Conservation (phyloP, 371 early-diverging fungal genomes). For the Nematocida ironsii region DNA sequence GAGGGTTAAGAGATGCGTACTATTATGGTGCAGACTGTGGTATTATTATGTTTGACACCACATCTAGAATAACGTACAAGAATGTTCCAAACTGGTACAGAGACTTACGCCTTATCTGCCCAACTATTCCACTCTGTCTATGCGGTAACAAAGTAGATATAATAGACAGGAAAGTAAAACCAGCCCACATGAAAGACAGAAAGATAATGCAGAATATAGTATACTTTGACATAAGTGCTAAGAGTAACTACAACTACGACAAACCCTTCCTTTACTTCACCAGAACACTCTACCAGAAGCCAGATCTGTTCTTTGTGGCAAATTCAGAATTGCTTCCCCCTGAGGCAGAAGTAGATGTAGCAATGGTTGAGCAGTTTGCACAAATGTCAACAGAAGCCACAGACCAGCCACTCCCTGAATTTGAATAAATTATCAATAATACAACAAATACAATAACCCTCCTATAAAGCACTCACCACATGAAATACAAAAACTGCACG, state of each 20-base stretch:
- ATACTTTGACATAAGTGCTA: slow-evolving; percentile 99
- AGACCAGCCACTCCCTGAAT: slow-evolving; percentile 33
- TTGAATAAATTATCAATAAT: slow-evolving; percentile 25
- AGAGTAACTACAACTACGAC: slow-evolving; percentile 98
- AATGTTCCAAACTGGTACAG: slow-evolving; percentile 99
- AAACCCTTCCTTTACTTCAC: slow-evolving; percentile 99
- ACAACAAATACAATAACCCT: background rate
- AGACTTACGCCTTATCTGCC: slow-evolving; percentile 92
- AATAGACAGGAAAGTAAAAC: slow-evolving; percentile 99
- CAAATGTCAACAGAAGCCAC: slow-evolving; percentile 71
- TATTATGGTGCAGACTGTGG: slow-evolving; percentile 98
- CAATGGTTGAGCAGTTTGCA: slow-evolving; percentile 76
- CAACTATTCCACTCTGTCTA: slow-evolving; percentile 88
- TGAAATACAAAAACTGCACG: too few relatives aligned
- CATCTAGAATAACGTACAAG: slow-evolving; percentile 97
- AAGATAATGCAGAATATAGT: slow-evolving; percentile 76
- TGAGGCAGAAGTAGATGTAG: slow-evolving; percentile 80
- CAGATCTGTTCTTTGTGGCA: slow-evolving; percentile 89
- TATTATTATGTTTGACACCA: slow-evolving; percentile 99
- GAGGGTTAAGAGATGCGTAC: slow-evolving; percentile 99
- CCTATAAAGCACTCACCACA: too few relatives aligned
- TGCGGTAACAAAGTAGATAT: slow-evolving; percentile 99
- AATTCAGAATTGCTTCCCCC: slow-evolving; percentile 93
- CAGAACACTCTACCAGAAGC: slow-evolving; percentile 87
- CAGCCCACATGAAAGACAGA: slow-evolving; percentile 86